Conservation (phyloP, 331 rosid species). For the Dryas integrifolia region DNA sequence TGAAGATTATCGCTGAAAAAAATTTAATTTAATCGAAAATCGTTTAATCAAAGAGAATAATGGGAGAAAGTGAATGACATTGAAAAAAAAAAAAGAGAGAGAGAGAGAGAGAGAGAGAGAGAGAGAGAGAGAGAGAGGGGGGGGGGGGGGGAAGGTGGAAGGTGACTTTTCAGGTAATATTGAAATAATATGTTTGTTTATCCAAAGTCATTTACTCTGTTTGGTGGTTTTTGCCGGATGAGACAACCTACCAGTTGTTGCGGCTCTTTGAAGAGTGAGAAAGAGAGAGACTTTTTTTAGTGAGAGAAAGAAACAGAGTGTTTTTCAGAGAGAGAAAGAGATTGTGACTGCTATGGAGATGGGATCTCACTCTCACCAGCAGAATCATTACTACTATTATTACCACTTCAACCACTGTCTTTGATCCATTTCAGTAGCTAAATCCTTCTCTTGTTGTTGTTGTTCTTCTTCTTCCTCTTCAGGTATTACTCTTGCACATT, state of each 20-base stretch:
- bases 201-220: conserved; percentile 22
- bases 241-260: conserved; percentile 97
- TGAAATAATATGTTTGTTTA: conserved; percentile 13
- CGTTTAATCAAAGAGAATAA: no score
- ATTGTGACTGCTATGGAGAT: conserved; percentile 47
- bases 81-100: no score
- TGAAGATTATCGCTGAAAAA: no score
- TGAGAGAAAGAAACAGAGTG: conserved; percentile 21
- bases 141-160: background rate
- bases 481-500: conserved; percentile 34
- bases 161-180: conserved; percentile 14
- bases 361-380: conserved; percentile 62
- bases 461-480: conserved; percentile 21
- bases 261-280: conserved; percentile 62
- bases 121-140: background rate
- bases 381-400: conserved; percentile 30
- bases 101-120: no score
- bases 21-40: no score
- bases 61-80: no score
- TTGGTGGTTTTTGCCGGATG: conserved; percentile 76
- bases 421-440: conserved; percentile 37
- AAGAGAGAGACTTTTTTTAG: conserved; percentile 30
- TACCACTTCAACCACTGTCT: conserved; percentile 38
- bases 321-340: conserved; percentile 28
- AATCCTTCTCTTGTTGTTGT: background rate